Percentiles rank a stretch among this genome's conserved stretches.
Conservation (phyloP, 495 filamentous ascomycete genomes). For the Aspergillus sclerotiicarbonarius region DNA sequence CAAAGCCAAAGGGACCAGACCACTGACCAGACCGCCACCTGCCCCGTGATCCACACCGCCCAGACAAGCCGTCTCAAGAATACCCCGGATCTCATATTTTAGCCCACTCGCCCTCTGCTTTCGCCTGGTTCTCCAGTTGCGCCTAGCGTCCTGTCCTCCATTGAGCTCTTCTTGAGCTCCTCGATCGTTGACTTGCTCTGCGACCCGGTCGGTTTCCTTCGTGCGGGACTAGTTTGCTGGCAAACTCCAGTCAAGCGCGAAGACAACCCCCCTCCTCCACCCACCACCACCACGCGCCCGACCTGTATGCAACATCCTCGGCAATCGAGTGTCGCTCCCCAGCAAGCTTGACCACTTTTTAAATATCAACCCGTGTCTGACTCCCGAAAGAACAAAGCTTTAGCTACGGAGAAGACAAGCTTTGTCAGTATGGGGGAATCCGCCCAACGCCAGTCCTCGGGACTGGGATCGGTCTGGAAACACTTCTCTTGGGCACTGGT, state of each 20-base stretch:
- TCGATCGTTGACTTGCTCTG: background rate
- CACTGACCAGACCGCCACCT: background rate
- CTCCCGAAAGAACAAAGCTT: too few relatives aligned
- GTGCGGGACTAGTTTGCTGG: slow-evolving; percentile 8
- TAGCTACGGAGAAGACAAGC: background rate
- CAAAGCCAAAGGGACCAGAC: background rate
- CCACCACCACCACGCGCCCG: slow-evolving; percentile 10
- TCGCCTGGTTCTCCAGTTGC: background rate
- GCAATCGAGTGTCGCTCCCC: slow-evolving; percentile 3
- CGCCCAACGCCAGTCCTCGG: slow-evolving; percentile 34
- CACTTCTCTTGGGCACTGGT: slow-evolving; percentile 77
- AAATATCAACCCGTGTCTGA: background rate
- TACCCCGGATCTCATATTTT: slow-evolving; percentile 5
- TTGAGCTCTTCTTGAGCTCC: background rate
- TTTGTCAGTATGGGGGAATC: slow-evolving; percentile 38
- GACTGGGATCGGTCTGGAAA: slow-evolving; percentile 70
- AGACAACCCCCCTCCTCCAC: slow-evolving; percentile 2
- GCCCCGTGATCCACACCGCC: slow-evolving; percentile 32
- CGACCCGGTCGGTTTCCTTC: background rate
- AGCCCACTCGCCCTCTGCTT: background rate
- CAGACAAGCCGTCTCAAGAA: slow-evolving; percentile 13
- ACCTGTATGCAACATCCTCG: slow-evolving; percentile 20
- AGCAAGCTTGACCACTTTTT: background rate
- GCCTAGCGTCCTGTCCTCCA: slow-evolving; percentile 1
- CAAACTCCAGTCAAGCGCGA: slow-evolving; percentile 4